Percentiles rank a stretch among this genome's conserved stretches.
phyloP scores from a whole-genome alignment of 768 basidiomycete genomes.

The Dacryopinax spathularia region DNA sequence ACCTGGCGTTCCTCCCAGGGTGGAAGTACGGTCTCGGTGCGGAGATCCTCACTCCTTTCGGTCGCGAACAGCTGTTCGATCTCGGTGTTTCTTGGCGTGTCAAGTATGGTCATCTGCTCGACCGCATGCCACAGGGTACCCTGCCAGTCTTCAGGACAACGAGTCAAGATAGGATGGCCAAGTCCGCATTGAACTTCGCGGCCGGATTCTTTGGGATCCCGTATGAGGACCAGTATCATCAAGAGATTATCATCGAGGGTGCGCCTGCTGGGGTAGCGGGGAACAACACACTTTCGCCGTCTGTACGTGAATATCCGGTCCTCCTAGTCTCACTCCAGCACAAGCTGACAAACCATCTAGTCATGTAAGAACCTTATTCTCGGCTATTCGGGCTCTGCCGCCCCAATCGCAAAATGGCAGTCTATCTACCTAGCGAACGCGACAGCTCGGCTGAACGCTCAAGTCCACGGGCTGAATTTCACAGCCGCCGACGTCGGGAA shows the following conservation, averaged over 20 bases:
- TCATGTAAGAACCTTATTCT: background rate
- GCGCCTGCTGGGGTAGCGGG: constrained; percentile 19
- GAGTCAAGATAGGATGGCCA: constrained; percentile 46
- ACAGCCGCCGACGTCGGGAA: constrained; percentile 18
- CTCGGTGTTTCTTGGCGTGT: constrained; percentile 51
- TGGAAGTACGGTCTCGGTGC: constrained; percentile 17
- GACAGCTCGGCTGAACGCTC: constrained; percentile 14
- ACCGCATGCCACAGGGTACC: constrained; percentile 20
- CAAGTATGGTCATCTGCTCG: constrained; percentile 35
- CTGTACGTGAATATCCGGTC: background rate
- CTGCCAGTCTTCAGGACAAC: constrained; percentile 70
- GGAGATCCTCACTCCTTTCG: constrained; percentile 66
- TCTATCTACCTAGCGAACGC: constrained; percentile 11
- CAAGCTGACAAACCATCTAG: background rate
- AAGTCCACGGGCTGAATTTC: constrained; percentile 16
- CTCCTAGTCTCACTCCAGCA: constrained; percentile 4
- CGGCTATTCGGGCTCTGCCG: background rate
- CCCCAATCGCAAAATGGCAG: constrained; percentile 4
- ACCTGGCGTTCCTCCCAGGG: background rate
- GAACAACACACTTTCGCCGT: constrained; percentile 16
- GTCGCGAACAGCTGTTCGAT: constrained; percentile 71
- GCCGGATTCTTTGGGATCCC: constrained; percentile 40
- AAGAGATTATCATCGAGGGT: constrained; percentile 20
- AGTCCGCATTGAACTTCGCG: constrained; percentile 39
- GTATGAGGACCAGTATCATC: constrained; percentile 30